These are phyloP conservation scores for Triticum urartu DNA, from an alignment of 176 grass and related monocot species.

Conservation along the genomic window DNA sequence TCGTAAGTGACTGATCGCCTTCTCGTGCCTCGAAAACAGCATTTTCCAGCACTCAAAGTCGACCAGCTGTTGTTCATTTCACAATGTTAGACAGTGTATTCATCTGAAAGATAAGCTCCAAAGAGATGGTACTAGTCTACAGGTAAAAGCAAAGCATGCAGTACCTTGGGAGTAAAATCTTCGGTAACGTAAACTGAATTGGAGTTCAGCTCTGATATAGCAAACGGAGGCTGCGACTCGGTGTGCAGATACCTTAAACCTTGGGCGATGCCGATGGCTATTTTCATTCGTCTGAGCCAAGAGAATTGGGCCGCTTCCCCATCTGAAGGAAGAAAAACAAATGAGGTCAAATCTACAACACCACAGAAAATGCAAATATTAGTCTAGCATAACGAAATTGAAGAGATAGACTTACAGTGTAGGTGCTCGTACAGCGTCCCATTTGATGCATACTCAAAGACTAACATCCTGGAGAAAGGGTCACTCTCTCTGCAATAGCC, in stretches of 20 bases:
- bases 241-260: slow-evolving; percentile 85
- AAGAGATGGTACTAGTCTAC: not conserved
- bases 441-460: slow-evolving; percentile 95
- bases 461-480: slow-evolving; percentile 82
- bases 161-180: slow-evolving; percentile 94
- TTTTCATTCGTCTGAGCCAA: slow-evolving; percentile 93
- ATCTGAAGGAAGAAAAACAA: slow-evolving; percentile 42
- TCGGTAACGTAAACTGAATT: slow-evolving; percentile 74
- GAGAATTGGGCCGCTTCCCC: slow-evolving; percentile 80
- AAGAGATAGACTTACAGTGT: slow-evolving; percentile 54
- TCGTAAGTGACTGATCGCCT: slow-evolving; percentile 36
- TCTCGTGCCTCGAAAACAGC: slow-evolving; percentile 61
- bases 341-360: not conserved
- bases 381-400: not conserved
- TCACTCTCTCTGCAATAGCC: slow-evolving; percentile 94
- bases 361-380: not conserved
- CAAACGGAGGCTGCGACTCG: slow-evolving; percentile 66
- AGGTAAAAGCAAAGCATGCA: not conserved
- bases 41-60: slow-evolving; percentile 96
- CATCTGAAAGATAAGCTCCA: not conserved
- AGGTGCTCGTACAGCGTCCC: slow-evolving; percentile 91
- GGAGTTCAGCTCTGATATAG: slow-evolving; percentile 75
- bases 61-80: slow-evolving; percentile 56
- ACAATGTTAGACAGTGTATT: not conserved
- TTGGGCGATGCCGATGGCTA: slow-evolving; percentile 82